Conservation (phyloP, 768 basidiomycete species). For the Tylopilus felleus region DNA sequence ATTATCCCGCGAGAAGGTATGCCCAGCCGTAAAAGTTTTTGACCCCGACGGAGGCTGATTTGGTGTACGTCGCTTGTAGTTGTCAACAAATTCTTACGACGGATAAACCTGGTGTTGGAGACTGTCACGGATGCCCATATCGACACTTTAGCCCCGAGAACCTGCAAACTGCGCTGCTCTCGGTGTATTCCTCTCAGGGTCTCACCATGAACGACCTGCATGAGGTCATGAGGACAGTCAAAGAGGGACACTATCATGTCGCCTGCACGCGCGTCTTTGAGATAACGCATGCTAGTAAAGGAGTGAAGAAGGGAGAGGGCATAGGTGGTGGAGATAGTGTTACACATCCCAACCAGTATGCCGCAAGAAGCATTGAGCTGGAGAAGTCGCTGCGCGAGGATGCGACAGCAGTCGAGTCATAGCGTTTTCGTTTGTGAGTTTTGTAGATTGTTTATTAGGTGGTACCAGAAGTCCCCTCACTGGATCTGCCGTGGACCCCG, state of each 20-base stretch:
- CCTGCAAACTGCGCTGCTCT: slow-evolving; percentile 70
- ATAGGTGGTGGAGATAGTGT: slow-evolving; percentile 82
- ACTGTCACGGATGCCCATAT: slow-evolving; percentile 90
- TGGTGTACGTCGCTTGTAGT: slow-evolving; percentile 39
- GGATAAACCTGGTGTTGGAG: slow-evolving; percentile 62
- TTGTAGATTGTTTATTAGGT: slow-evolving; percentile 1
- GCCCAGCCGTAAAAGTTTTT: slow-evolving; percentile 11
- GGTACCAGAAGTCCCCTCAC: slow-evolving; percentile 20
- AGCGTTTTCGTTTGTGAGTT: not conserved
- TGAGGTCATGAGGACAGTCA: slow-evolving; percentile 80
- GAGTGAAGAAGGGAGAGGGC: slow-evolving; percentile 88
- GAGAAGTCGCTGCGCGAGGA: slow-evolving; percentile 43
- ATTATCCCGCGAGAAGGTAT: slow-evolving; percentile 90
- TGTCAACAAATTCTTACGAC: slow-evolving; percentile 83
- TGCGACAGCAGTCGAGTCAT: slow-evolving; percentile 41
- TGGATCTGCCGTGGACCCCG: slow-evolving; percentile 14
- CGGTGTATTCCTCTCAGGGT: slow-evolving; percentile 62
- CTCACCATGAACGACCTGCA: slow-evolving; percentile 66
- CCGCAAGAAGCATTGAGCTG: slow-evolving; percentile 68
- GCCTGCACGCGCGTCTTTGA: slow-evolving; percentile 98
- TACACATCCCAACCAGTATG: slow-evolving; percentile 92
- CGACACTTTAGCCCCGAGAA: slow-evolving; percentile 84
- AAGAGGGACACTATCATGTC: slow-evolving; percentile 82
- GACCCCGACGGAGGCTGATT: not conserved
- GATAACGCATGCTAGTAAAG: slow-evolving; percentile 70